phyloP scores from a whole-genome alignment of 768 basidiomycete species.

The Boletus subparvulus region DNA sequence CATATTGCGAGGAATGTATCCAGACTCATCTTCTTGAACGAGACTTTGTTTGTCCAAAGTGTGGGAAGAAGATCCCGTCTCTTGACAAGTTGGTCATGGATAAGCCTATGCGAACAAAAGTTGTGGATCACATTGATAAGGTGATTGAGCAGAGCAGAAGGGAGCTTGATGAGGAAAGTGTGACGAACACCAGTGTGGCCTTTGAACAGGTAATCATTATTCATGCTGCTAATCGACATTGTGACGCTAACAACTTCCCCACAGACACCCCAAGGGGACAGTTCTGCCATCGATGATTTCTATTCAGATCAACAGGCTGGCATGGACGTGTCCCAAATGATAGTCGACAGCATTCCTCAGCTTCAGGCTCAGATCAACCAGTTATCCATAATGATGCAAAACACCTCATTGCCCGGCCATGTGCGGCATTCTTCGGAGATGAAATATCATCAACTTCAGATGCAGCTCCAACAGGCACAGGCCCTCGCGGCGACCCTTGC shows the following conservation, averaged over 20 bases:
- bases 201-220: conserved; percentile 37
- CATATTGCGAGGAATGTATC: conserved; percentile 97
- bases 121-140: conserved; percentile 79
- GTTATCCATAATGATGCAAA: conserved; percentile 75
- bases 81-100: conserved; percentile 85
- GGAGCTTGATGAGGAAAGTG: conserved; percentile 51
- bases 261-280: conserved; percentile 28
- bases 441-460: conserved; percentile 78
- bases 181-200: conserved; percentile 19
- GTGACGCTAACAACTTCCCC: conserved; percentile 2
- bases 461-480: conserved; percentile 79
- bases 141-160: conserved; percentile 76
- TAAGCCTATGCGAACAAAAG: conserved; percentile 73
- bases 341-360: conserved; percentile 74
- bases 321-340: conserved; percentile 68
- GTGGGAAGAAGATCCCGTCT: conserved; percentile 82
- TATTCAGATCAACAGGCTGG: conserved; percentile 73
- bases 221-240: neutral
- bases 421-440: conserved; percentile 80
- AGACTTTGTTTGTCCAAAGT: conserved; percentile 92
- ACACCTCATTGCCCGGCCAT: conserved; percentile 65
- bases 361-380: conserved; percentile 86
- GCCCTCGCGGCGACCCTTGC: conserved; percentile 65
- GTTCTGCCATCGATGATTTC: conserved; percentile 56
- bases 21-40: conserved; percentile 91